Evolutionary conservation across 2,329 filamentous ascomycete genomes (phyloP).

Genomic region (Nemania sp.): DNA sequence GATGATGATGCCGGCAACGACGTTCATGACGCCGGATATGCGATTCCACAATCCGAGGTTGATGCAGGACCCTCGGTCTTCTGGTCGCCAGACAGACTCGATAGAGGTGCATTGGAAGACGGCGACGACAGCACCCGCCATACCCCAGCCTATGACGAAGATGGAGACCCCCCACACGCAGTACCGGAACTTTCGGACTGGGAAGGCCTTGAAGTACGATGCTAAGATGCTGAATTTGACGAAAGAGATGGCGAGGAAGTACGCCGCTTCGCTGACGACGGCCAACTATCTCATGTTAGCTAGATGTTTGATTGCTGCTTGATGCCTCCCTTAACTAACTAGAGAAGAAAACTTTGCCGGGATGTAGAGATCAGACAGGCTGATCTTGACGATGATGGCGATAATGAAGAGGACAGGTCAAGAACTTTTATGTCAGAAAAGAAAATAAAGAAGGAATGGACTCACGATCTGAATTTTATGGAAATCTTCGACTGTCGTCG

Average conservation of each 20-base stretch:
- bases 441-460: neutral
- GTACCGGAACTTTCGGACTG: constrained; percentile 17
- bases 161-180: constrained; percentile 13
- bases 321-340: neutral
- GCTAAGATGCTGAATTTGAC: constrained; percentile 21
- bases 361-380: neutral
- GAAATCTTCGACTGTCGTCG: constrained; percentile 11
- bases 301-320: neutral
- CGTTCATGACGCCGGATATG: constrained; percentile 15
- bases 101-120: constrained; percentile 23
- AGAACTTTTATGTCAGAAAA: no score
- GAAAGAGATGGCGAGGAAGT: constrained; percentile 16
- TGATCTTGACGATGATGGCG: neutral
- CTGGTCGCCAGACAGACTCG: constrained; percentile 17
- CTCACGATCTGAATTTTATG: constrained; percentile 21
- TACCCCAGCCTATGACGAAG: constrained; percentile 19
- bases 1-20: constrained; percentile 10
- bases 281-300: constrained; percentile 15
- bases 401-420: neutral
- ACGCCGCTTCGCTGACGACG: constrained; percentile 19
- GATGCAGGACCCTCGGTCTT: constrained; percentile 8
- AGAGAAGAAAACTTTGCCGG: neutral
- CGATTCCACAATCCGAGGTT: constrained; percentile 14
- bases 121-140: constrained; percentile 18
- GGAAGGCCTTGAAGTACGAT: constrained; percentile 12